These are phyloP conservation scores for Penicillium digitatum DNA, from an alignment of 2,329 filamentous ascomycete species.

Conservation along the genomic window DNA sequence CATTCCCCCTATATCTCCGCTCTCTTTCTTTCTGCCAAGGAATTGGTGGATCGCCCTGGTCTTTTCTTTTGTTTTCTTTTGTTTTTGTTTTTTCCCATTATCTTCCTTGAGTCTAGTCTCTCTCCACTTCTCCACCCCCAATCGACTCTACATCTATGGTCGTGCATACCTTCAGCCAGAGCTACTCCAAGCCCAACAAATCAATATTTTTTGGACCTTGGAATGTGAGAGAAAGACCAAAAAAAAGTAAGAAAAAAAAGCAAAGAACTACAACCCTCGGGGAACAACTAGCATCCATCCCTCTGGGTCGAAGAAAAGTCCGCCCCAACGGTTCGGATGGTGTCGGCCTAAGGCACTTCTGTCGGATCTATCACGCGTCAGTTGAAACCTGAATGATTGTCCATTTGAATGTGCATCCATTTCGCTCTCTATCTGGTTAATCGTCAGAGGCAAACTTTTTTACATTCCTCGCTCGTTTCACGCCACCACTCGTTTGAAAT, in stretches of 20 bases:
- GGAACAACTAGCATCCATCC: not conserved
- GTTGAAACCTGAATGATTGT: slow-evolving; percentile 15
- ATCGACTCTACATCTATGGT: not conserved
- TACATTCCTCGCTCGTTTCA: not conserved
- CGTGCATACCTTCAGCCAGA: not conserved
- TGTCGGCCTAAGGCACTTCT: slow-evolving; percentile 1
- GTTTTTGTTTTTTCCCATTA: too few species aligned
- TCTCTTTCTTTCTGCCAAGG: not conserved
- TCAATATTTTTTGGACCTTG: not conserved
- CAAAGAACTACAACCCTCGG: not conserved
- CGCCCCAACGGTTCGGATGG: slow-evolving; percentile 9
- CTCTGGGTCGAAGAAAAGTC: not conserved
- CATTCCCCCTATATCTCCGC: slow-evolving; percentile 7
- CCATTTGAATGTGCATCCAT: slow-evolving; percentile 3
- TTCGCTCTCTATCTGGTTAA: not conserved
- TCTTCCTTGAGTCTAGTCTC: not conserved
- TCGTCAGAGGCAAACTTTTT: not conserved
- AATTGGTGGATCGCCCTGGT: not conserved
- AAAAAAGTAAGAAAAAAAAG: not conserved
- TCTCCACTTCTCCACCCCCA: not conserved
- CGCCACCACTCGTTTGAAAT: slow-evolving; percentile 4
- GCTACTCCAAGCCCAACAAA: not conserved
- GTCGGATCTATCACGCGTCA: slow-evolving; percentile 35
- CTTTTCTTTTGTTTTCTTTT: too few species aligned
- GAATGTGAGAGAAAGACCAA: not conserved